These are phyloP conservation scores for Thermoascus crustaceus DNA, from an alignment of 2,329 filamentous ascomycete species.

Conservation along the genomic window DNA sequence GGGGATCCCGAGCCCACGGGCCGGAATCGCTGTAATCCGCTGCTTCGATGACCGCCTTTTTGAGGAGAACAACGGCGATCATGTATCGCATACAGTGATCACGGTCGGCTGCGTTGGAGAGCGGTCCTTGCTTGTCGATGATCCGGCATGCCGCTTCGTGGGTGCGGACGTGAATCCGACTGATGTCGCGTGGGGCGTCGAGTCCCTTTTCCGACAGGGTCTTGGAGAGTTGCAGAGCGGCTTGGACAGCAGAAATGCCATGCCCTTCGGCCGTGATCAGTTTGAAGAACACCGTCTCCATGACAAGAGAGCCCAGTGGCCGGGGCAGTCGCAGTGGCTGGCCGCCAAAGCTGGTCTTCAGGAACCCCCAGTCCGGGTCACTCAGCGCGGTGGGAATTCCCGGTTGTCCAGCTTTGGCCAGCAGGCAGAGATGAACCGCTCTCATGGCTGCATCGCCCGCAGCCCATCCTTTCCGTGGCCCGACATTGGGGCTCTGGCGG, in stretches of 20 bases:
- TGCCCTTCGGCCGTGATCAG: conserved; percentile 17
- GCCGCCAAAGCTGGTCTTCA: conserved; percentile 9
- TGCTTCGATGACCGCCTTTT: conserved; percentile 11
- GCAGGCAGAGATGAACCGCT: conserved; percentile 23
- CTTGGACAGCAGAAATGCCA: conserved; percentile 18
- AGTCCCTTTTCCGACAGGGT: conserved; percentile 5
- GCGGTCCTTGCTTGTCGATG: conserved; percentile 18
- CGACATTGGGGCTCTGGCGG: conserved; percentile 26
- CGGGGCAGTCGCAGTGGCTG: conserved; percentile 2
- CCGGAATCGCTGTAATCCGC: conserved; percentile 16
- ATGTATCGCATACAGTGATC: conserved; percentile 23
- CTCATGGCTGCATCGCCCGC: conserved; percentile 30
- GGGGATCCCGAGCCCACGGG: conserved; percentile 9
- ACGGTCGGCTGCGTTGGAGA: conserved; percentile 17
- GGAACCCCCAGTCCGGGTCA: conserved; percentile 24
- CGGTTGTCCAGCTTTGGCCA: conserved; percentile 16
- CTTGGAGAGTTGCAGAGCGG: conserved; percentile 10
- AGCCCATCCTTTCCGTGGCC: conserved; percentile 36
- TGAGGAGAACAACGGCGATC: conserved; percentile 18
- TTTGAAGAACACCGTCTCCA: conserved; percentile 9
- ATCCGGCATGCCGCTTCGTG: conserved; percentile 16
- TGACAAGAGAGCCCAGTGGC: conserved; percentile 2
- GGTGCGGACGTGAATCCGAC: conserved; percentile 15
- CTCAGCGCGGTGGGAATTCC: conserved; percentile 20
- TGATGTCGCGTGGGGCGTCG: conserved; percentile 9